Evolutionary conservation across 768 basidiomycete genomes (phyloP).

Genomic region (Hydnum rufescens): DNA sequence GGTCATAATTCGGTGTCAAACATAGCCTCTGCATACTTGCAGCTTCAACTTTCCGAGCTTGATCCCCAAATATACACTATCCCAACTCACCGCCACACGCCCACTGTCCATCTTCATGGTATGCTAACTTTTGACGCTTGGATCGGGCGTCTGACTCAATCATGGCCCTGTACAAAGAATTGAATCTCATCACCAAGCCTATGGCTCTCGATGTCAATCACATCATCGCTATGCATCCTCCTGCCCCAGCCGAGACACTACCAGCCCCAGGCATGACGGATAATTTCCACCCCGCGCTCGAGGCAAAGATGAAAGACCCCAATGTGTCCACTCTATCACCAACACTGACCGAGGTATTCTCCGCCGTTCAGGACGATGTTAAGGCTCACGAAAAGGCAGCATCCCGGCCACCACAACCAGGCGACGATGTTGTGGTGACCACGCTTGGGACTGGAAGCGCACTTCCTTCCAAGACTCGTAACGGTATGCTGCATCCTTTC

Average conservation of each 20-base stretch:
- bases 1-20: slow-evolving; percentile 50
- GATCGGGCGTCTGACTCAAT: not conserved
- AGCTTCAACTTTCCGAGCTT: slow-evolving; percentile 49
- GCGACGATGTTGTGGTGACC: slow-evolving; percentile 47
- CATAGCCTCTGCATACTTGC: slow-evolving; percentile 49
- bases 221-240: slow-evolving; percentile 29
- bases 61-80: slow-evolving; percentile 56
- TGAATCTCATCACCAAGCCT: slow-evolving; percentile 29
- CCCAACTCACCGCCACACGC: slow-evolving; percentile 30
- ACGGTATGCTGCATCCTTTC: slow-evolving; percentile 31
- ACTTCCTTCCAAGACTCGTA: slow-evolving; percentile 67
- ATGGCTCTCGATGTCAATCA: slow-evolving; percentile 28
- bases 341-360: slow-evolving; percentile 20
- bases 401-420: slow-evolving; percentile 17
- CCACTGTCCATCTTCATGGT: not conserved
- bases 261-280: slow-evolving; percentile 11
- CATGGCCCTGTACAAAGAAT: slow-evolving; percentile 9
- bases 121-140: slow-evolving; percentile 4
- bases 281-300: slow-evolving; percentile 10
- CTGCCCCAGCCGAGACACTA: slow-evolving; percentile 23
- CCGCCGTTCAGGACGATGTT: slow-evolving; percentile 20
- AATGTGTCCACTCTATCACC: slow-evolving; percentile 21
- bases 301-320: slow-evolving; percentile 7
- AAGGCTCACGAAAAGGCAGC: slow-evolving; percentile 15
- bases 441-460: slow-evolving; percentile 83